Evolutionary conservation across 768 basidiomycete genomes (phyloP), one percentile per base, ranked within the genome.

Genomic region (Suillus americanus): DNA sequence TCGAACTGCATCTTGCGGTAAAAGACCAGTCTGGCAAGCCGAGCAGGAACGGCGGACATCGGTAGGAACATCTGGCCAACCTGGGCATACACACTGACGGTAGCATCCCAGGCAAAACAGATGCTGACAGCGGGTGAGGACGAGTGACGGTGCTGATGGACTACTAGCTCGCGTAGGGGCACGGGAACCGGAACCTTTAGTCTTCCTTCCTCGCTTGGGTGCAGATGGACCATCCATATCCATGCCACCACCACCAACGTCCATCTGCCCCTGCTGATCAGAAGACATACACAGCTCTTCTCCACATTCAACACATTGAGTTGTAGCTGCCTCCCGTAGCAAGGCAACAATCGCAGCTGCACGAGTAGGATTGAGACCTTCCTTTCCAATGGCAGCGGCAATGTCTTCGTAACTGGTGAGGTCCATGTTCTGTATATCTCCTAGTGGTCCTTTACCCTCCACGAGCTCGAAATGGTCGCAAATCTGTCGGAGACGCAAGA

Each of bases 401-500:
- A 95, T 85, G 61, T 94, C 90, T 70, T 96, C 92, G 70, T 94
- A 95, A 53, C 78, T 80, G 65, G 79, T 79, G 60, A 77, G 71
- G 41, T 89, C 89, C 37, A 82, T 81, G 59, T 70, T 66, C 71
- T 81, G 81, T 37, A 74, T 71, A 35, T 83, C 83, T 63, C 79
- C 82, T 12, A 74, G 73, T n/a, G 53, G 57, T 56, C 81, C 85
- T 71, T 92, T 90, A 50, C 88, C 88, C 71, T 90, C 84, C 5
- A 98, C 91, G 41, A 98, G 84, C 71, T 94, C 94, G 70, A 86
- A 93, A 77, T 99, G 97, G 73, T 98, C 95, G 77, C 97, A 99
- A 57, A 99, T 99, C 80, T 99, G 97, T 62, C 97, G 91, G 54
- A 99, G 84, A 28, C 96, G 92, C 61, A 99, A 82, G 64, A 99